Evolutionary conservation across 495 filamentous ascomycete genomes (phyloP).

Genomic region (Tuber borchii): DNA sequence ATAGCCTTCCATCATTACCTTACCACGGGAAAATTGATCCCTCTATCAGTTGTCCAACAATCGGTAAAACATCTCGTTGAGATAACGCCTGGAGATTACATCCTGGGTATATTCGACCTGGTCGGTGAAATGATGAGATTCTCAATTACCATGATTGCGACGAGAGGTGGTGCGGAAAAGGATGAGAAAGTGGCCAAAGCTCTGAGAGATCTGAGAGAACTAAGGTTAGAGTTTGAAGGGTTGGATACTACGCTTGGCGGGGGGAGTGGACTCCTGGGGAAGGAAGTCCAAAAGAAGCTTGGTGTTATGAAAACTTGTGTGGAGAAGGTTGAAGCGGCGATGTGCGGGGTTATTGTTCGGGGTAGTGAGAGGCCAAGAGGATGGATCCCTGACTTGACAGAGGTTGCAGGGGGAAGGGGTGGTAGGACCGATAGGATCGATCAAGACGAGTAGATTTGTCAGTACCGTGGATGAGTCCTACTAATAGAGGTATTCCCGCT

Average conservation of each 20-base stretch:
- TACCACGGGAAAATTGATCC: conserved; percentile 64
- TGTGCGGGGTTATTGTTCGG: conserved; percentile 77
- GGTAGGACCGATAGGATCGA: conserved; percentile 35
- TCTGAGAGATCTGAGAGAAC: conserved; percentile 38
- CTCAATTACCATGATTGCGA: conserved; percentile 72
- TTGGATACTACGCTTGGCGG: conserved; percentile 45
- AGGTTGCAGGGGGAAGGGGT: not conserved
- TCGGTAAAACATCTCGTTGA: conserved; percentile 52
- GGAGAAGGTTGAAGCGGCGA: conserved; percentile 83
- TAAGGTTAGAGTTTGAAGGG: conserved; percentile 67
- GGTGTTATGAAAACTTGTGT: conserved; percentile 82
- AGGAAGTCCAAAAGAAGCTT: conserved; percentile 69
- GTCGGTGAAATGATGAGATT: conserved; percentile 95
- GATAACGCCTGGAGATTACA: conserved; percentile 74
- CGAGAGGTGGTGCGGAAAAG: conserved; percentile 47
- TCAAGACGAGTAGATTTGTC: conserved; percentile 38
- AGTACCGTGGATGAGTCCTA: not conserved
- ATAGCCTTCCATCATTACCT: conserved; percentile 83
- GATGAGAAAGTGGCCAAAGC: conserved; percentile 30
- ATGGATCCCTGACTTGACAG: conserved; percentile 77
- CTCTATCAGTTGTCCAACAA: conserved; percentile 52
- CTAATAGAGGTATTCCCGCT: not conserved
- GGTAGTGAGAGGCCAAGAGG: conserved; percentile 84
- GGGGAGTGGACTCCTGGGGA: conserved; percentile 45
- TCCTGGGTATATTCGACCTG: conserved; percentile 87